Evolutionary conservation across 192 early-diverging fungal genomes (phyloP).

Genomic region (Rhizoclosmatium sp.): DNA sequence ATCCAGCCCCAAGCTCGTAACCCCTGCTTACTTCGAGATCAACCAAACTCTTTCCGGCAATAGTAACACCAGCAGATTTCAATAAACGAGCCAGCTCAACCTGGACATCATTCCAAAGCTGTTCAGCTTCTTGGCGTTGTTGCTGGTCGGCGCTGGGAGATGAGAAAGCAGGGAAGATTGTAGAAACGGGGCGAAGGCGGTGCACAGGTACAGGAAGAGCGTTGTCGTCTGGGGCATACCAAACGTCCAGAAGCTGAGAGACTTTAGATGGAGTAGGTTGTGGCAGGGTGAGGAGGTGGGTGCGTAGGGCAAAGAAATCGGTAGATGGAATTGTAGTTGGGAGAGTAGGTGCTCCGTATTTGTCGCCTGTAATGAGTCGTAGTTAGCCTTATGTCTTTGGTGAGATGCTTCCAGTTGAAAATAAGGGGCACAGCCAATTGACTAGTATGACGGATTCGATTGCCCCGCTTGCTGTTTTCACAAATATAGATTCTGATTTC

Average conservation of each 20-base stretch:
- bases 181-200: conserved; percentile 15
- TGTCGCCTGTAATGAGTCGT: conserved; percentile 28
- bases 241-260: conserved; percentile 26
- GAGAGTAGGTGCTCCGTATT: conserved; percentile 30
- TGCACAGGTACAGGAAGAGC: conserved; percentile 10
- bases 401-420: background rate
- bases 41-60: conserved; percentile 17
- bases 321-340: conserved; percentile 4
- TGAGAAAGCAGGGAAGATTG: conserved; percentile 31
- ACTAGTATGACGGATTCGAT: background rate
- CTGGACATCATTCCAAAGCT: conserved; percentile 14
- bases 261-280: conserved; percentile 1
- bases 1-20: conserved; percentile 12
- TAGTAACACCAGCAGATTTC: background rate
- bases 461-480: no score
- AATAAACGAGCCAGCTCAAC: conserved; percentile 4
- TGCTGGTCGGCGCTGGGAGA: background rate
- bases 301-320: conserved; percentile 20
- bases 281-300: conserved; percentile 5
- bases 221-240: conserved; percentile 38
- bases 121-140: conserved; percentile 13
- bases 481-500: no score
- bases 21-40: background rate
- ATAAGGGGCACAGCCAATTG: background rate
- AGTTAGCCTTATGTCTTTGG: background rate